A percentile compares a stretch with the other conserved stretches of the same genome.
Evolutionary conservation across 2,329 filamentous ascomycete genomes (phyloP).

Genomic region (Pseudocercospora fijiensis): DNA sequence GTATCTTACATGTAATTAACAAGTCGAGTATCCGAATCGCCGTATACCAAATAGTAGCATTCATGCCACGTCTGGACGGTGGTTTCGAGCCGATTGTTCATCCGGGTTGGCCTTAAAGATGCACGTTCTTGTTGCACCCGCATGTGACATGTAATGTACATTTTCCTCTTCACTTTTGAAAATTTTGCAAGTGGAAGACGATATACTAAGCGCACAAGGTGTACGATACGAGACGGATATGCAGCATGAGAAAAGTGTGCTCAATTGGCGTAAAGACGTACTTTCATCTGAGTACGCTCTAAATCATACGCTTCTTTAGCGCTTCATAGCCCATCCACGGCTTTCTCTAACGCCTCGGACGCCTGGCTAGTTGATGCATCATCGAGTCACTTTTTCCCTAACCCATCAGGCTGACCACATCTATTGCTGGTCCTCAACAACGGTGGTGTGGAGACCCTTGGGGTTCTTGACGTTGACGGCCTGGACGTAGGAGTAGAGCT

Average conservation of each 20-base stretch:
- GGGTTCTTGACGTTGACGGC: constrained; percentile 99
- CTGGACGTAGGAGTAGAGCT: constrained; percentile 99
- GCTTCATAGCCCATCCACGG: neutral
- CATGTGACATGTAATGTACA: neutral
- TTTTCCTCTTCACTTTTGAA: neutral
- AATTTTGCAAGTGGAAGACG: neutral
- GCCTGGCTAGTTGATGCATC: constrained; percentile 4
- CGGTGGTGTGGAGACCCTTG: constrained; percentile 91
- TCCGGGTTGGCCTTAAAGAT: neutral
- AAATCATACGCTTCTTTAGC: neutral
- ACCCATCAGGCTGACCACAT: neutral
- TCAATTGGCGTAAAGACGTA: constrained; percentile 3
- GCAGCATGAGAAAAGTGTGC: neutral
- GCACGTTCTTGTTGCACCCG: neutral
- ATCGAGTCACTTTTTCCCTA: neutral
- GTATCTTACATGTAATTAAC: too few species aligned
- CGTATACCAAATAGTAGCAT: too few species aligned
- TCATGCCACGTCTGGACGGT: too few species aligned
- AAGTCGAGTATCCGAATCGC: too few species aligned
- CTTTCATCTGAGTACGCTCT: neutral
- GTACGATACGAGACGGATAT: neutral
- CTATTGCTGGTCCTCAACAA: constrained; percentile 65
- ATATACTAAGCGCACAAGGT: neutral
- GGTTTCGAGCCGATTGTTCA: neutral
- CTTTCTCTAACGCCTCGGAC: constrained; percentile 3